Evolutionary conservation across 2,329 filamentous ascomycete genomes (phyloP).

Genomic region (Xylaria hypoxylon): DNA sequence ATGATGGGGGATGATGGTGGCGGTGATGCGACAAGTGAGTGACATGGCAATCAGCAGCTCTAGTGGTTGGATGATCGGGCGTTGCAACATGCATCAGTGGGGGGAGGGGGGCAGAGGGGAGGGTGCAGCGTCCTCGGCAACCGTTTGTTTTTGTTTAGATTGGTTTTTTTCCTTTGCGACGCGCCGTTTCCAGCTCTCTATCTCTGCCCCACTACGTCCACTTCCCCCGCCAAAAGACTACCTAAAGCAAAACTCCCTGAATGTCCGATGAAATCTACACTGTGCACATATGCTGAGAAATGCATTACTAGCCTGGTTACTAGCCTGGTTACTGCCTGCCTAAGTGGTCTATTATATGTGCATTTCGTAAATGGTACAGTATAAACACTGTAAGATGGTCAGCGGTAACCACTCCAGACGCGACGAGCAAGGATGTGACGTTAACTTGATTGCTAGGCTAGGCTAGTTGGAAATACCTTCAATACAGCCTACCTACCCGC

Average conservation of each 20-base stretch:
- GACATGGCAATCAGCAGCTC: constrained; percentile 17
- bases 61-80: background rate
- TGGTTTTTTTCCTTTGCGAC: constrained; percentile 35
- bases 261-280: background rate
- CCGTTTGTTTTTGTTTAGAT: constrained; percentile 52
- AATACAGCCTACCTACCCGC: background rate
- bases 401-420: background rate
- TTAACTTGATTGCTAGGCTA: too few species aligned
- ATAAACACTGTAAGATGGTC: background rate
- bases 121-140: constrained; percentile 43
- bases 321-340: too few species aligned
- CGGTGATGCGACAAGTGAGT: constrained; percentile 20
- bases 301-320: too few species aligned
- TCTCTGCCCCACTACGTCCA: constrained; percentile 22
- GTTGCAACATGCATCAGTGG: background rate
- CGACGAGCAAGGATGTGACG: constrained; percentile 17
- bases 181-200: constrained; percentile 27
- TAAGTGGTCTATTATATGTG: too few species aligned
- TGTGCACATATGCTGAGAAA: background rate
- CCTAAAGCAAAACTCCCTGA: background rate
- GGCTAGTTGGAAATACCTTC: too few species aligned
- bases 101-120: background rate
- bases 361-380: background rate
- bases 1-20: background rate
- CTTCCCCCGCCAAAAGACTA: constrained; percentile 31